phyloP scores from a whole-genome alignment of 2,329 filamentous ascomycete species.

The Aureobasidium sp. region DNA sequence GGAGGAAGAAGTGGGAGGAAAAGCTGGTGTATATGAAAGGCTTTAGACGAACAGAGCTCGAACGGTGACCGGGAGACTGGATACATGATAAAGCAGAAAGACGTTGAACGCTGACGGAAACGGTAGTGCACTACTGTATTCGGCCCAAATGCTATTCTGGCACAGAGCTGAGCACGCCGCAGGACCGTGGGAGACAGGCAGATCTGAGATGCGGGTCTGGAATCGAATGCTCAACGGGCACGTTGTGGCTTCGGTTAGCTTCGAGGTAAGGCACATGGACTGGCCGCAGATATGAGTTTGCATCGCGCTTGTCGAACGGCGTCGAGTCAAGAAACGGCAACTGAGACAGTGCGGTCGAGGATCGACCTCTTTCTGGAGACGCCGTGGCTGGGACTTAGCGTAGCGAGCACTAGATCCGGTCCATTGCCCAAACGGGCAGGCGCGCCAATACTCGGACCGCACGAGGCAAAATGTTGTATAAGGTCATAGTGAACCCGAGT shows the following conservation, averaged over 20 bases:
- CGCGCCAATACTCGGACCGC: conserved; percentile 1
- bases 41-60: background rate
- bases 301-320: conserved; percentile 14
- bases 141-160: conserved; percentile 15
- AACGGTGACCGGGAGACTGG: conserved; percentile 9
- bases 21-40: conserved; percentile 14
- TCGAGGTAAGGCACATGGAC: conserved; percentile 1
- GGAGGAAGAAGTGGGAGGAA: background rate
- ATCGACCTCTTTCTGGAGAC: conserved; percentile 9
- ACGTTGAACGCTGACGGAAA: conserved; percentile 17
- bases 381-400: conserved; percentile 4
- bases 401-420: conserved; percentile 4
- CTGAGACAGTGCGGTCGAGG: conserved; percentile 9
- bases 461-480: background rate
- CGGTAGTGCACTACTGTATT: conserved; percentile 16
- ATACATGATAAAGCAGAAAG: conserved; percentile 17
- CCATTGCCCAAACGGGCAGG: background rate
- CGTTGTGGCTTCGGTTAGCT: conserved; percentile 13
- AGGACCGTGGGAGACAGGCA: conserved; percentile 4
- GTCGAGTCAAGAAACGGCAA: conserved; percentile 7
- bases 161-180: conserved; percentile 3
- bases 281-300: conserved; percentile 9
- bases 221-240: conserved; percentile 10
- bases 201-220: conserved; percentile 14
- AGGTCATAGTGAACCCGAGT: background rate